Percentiles rank a stretch among this genome's conserved stretches.
phyloP scores from a whole-genome alignment of 805 yeast species.

The Saturnispora silvae region DNA sequence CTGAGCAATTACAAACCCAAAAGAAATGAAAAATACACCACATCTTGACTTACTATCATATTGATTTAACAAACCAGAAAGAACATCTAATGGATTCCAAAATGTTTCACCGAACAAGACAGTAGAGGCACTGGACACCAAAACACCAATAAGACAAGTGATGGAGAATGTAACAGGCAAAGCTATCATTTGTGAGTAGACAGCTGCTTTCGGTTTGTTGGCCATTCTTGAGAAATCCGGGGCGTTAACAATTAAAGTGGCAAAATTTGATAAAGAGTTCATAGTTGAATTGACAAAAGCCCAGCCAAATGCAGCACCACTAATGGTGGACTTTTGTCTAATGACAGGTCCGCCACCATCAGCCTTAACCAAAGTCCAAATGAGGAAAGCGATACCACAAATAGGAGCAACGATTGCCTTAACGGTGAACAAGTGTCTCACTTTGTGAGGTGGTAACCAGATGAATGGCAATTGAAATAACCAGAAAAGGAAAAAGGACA shows the following conservation, averaged over 20 bases:
- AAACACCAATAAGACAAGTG: constrained; percentile 76
- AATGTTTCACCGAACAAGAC: constrained; percentile 54
- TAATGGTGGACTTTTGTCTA: constrained; percentile 39
- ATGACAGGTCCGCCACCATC: constrained; percentile 70
- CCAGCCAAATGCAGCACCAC: constrained; percentile 66
- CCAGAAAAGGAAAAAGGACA: constrained; percentile 78
- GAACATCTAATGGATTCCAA: constrained; percentile 81
- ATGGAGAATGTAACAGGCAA: constrained; percentile 71
- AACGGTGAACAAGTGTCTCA: constrained; percentile 74
- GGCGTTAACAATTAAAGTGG: constrained; percentile 78
- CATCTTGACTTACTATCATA: constrained; percentile 53
- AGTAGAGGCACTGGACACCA: constrained; percentile 72
- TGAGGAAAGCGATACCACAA: constrained; percentile 73
- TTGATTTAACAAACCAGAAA: constrained; percentile 49
- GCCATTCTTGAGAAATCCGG: constrained; percentile 88
- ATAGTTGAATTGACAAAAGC: constrained; percentile 67
- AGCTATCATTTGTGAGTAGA: constrained; percentile 50
- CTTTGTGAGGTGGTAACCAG: constrained; percentile 71
- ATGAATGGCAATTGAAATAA: constrained; percentile 67
- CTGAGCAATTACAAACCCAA: constrained; percentile 66
- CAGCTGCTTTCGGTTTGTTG: constrained; percentile 38
- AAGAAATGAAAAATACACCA: constrained; percentile 67
- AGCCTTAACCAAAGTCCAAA: constrained; percentile 78
- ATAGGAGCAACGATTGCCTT: constrained; percentile 72
- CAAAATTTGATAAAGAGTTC: constrained; percentile 79